phyloP scores from a whole-genome alignment of 1,284 basidiomycete genomes.

The Ustilago trichophora region DNA sequence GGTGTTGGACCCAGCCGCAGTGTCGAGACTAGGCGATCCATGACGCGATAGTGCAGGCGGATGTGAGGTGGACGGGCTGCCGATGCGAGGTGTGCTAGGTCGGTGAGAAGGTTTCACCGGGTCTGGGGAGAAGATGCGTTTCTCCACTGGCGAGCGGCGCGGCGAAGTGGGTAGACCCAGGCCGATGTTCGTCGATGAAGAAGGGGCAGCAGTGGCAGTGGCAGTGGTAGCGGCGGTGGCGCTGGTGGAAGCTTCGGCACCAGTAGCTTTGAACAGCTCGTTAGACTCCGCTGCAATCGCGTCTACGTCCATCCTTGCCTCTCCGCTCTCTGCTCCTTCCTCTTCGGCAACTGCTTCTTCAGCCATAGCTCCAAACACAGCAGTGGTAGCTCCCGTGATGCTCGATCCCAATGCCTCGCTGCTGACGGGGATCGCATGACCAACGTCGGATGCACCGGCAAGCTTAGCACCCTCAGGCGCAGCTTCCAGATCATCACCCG shows the following conservation, averaged over 20 bases:
- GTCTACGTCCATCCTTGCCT: slow-evolving; percentile 27
- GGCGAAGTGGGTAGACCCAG: slow-evolving; percentile 19
- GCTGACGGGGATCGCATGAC: slow-evolving; percentile 6
- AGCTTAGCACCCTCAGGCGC: slow-evolving; percentile 33
- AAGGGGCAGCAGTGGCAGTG: too few species aligned
- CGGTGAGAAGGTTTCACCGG: slow-evolving; percentile 39
- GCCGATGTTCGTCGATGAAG: slow-evolving; percentile 9
- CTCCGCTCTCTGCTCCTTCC: neutral
- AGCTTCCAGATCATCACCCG: slow-evolving; percentile 31
- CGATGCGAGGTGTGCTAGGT: slow-evolving; percentile 32
- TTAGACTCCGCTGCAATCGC: slow-evolving; percentile 33
- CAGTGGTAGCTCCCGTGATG: neutral
- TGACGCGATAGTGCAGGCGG: slow-evolving; percentile 11
- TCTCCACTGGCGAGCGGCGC: slow-evolving; percentile 12
- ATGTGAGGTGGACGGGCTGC: slow-evolving; percentile 21
- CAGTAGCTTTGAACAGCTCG: slow-evolving; percentile 17
- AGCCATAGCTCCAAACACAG: slow-evolving; percentile 6
- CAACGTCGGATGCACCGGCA: slow-evolving; percentile 7
- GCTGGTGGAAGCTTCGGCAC: slow-evolving; percentile 8
- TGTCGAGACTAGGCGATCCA: slow-evolving; percentile 21
- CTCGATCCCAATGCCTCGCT: slow-evolving; percentile 4
- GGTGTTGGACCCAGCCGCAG: neutral
- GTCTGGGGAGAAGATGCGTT: slow-evolving; percentile 33
- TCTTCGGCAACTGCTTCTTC: neutral
- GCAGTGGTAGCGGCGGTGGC: too few species aligned